Evolutionary conservation across 805 yeast genomes (phyloP).

Genomic region (Tetrapisispora namnaoensis): DNA sequence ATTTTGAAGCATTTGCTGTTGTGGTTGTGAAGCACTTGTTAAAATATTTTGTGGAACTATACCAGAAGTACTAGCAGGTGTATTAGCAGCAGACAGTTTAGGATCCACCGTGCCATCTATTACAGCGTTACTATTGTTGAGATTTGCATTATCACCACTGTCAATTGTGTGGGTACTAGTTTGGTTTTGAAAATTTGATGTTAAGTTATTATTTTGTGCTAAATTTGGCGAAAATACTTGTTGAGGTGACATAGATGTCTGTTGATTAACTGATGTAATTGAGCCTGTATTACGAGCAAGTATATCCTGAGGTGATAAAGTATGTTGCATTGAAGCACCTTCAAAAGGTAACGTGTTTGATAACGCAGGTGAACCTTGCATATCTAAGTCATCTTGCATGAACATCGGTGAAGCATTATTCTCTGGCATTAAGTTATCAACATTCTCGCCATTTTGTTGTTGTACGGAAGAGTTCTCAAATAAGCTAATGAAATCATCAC

Average conservation of each 20-base stretch:
- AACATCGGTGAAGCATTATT: neutral
- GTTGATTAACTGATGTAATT: slow-evolving; percentile 9
- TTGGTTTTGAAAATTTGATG: neutral
- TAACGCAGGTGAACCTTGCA: slow-evolving; percentile 1
- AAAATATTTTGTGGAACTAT: slow-evolving; percentile 23
- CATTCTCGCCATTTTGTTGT: neutral
- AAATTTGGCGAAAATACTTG: slow-evolving; percentile 17
- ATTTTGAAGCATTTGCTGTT: slow-evolving; percentile 2
- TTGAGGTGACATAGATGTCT: slow-evolving; percentile 18
- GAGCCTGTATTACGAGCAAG: slow-evolving; percentile 21
- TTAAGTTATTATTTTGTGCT: slow-evolving; percentile 1
- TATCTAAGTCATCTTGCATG: neutral
- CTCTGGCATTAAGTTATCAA: neutral
- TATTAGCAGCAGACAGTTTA: slow-evolving; percentile 4
- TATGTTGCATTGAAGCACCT: neutral
- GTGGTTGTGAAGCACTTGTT: slow-evolving; percentile 5
- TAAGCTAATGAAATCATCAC: slow-evolving; percentile 7
- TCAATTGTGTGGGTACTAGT: neutral
- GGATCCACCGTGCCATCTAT: neutral
- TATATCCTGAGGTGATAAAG: slow-evolving; percentile 27
- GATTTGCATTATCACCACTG: slow-evolving; percentile 2
- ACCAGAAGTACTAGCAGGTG: slow-evolving; percentile 6
- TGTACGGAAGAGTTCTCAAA: slow-evolving; percentile 5
- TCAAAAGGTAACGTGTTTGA: neutral
- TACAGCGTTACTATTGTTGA: slow-evolving; percentile 6